These are phyloP conservation scores for Zopfia rhizophila DNA, from an alignment of 2,329 filamentous ascomycete species.

Conservation along the genomic window DNA sequence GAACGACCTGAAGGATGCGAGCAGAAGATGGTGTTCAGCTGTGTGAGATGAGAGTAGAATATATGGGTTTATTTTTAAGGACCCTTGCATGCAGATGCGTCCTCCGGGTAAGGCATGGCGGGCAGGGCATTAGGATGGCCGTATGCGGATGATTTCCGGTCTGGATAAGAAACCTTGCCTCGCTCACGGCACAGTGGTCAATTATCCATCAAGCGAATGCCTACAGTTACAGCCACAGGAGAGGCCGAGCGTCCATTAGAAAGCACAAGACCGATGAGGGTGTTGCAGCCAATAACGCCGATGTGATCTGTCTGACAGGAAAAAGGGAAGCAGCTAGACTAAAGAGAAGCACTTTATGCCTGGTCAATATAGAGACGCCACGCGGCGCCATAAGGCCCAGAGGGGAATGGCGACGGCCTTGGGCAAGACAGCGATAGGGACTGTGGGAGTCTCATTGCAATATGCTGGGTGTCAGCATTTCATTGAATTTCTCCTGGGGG, in stretches of 20 bases:
- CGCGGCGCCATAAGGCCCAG: too few relatives aligned
- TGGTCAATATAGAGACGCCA: too few relatives aligned
- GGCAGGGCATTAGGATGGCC: slow-evolving; percentile 32
- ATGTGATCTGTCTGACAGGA: slow-evolving; percentile 14
- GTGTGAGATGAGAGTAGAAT: slow-evolving; percentile 34
- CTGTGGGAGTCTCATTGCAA: too few relatives aligned
- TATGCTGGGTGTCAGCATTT: too few relatives aligned
- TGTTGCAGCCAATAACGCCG: slow-evolving; percentile 26
- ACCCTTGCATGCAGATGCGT: slow-evolving; percentile 35
- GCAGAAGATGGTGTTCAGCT: slow-evolving; percentile 23
- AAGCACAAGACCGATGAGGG: slow-evolving; percentile 20
- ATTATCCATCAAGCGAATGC: slow-evolving; percentile 35
- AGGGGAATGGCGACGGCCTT: too few relatives aligned
- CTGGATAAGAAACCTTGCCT: slow-evolving; percentile 46
- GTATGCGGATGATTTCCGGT: slow-evolving; percentile 33
- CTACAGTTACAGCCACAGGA: slow-evolving; percentile 33
- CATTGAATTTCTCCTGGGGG: too few relatives aligned
- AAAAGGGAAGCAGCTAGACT: slow-evolving; percentile 7
- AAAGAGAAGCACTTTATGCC: too few relatives aligned
- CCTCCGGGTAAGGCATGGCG: slow-evolving; percentile 38
- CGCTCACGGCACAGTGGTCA: slow-evolving; percentile 20
- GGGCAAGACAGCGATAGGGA: too few relatives aligned
- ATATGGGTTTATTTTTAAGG: slow-evolving; percentile 38
- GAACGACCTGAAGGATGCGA: slow-evolving; percentile 6
- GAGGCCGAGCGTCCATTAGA: too few relatives aligned